These are phyloP conservation scores for Rhipidocladum racemiflorum DNA, from an alignment of 176 grass and related monocot species.

Conservation along the genomic window DNA sequence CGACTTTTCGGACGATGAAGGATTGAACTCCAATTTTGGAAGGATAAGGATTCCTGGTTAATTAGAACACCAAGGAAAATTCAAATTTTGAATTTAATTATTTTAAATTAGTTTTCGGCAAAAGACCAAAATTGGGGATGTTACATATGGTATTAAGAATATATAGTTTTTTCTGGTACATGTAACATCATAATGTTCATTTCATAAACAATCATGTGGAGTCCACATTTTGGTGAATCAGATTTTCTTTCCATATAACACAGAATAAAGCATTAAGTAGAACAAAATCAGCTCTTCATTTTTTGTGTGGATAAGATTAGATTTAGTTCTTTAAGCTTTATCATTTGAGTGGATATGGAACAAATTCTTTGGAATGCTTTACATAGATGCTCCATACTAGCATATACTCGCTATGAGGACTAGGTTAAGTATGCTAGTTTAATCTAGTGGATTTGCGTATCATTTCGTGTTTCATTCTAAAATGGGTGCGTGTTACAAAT, in stretches of 20 bases:
- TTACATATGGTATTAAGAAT: not conserved
- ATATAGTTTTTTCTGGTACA: not conserved
- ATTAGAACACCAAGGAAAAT: no score
- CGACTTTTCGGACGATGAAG: no score
- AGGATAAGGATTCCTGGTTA: no score
- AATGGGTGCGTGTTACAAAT: not conserved
- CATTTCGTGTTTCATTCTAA: not conserved
- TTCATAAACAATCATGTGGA: not conserved
- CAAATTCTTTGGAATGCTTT: slow-evolving; percentile 30
- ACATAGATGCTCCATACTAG: slow-evolving; percentile 1
- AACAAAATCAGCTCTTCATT: not conserved
- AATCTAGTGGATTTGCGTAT: slow-evolving; percentile 11
- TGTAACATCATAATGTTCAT: not conserved
- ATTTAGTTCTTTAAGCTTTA: slow-evolving; percentile 27
- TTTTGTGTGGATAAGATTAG: not conserved
- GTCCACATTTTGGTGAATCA: not conserved
- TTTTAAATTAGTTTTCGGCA: no score
- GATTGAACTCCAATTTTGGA: no score
- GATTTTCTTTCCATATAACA: not conserved
- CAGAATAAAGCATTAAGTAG: not conserved
- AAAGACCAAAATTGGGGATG: no score
- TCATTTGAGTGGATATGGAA: slow-evolving; percentile 14
- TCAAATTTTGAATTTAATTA: no score
- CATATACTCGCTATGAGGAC: slow-evolving; percentile 25
- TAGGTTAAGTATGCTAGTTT: slow-evolving; percentile 16